Evolutionary conservation across 108 stramenopile species (phyloP), one percentile per base, ranked within the genome.

Genomic region (Cyclotella distinguenda): DNA sequence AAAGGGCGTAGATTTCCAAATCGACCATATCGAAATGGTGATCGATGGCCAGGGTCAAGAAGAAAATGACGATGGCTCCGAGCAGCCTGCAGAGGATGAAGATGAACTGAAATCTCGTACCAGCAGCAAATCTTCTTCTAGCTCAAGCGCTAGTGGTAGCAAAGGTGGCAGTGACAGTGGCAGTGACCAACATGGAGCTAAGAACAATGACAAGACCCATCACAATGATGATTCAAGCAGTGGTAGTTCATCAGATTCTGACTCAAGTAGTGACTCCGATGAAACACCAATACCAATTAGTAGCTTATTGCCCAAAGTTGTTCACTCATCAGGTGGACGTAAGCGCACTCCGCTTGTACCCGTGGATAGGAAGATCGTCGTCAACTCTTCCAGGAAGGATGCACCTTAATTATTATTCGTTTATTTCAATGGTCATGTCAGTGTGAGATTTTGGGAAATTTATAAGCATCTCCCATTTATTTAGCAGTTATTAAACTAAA

Each of bases 201-300:
- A 12, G 10, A 38, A 12, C 12, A 38, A 38, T 38, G 10, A 10
- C 38, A 12, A 38, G 8, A 12, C 8, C 38, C 38, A 38, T 38
- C 10, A 38, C 8, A 38, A 38, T 10, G 38, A 38, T 12, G 12
- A 12, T 12, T 8, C 38, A 38, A 59, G 58, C 40, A 43, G 58
- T 26, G 19, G 25, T 25, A 59, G 58, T 19, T 59, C 58, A 1
- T 59, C 58, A 25, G 58, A 59, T 59, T 59, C 58, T 4, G 58
- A 59, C 38, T 59, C 58, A 43, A 59, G 58, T 26, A 59, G 58
- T 35, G 43, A 11, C 26, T 42, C 25, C 16, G 40, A 59, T 27
- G 40, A 59, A 23, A 43, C 58, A 2, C 58, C 58, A 27, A 59
- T 42, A 12, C 38, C 38, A 26, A 59, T 42, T 30, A 59, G 58